phyloP scores from a whole-genome alignment of 2,329 filamentous ascomycete species.

The Zasmidium citrigriseum region DNA sequence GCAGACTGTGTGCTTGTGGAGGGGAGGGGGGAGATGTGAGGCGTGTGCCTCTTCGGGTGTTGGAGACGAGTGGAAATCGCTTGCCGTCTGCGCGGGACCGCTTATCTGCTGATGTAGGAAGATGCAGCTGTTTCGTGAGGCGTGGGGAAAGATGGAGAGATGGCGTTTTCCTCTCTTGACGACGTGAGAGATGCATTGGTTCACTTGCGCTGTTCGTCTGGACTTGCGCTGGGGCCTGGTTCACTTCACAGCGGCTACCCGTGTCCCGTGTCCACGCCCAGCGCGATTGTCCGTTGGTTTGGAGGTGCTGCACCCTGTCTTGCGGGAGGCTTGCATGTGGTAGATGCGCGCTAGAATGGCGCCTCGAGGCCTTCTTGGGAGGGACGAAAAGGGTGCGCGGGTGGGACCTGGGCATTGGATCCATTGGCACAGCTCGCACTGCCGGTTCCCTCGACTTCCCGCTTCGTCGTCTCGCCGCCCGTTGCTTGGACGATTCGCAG shows the following conservation, averaged over 20 bases:
- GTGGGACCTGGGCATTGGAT: neutral
- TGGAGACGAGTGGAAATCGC: neutral
- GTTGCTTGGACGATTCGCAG: neutral
- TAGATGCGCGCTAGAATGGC: neutral
- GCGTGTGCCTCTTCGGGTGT: neutral
- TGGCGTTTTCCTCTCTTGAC: no score
- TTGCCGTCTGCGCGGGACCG: neutral
- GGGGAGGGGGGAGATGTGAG: neutral
- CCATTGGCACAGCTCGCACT: neutral
- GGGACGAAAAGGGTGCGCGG: no score
- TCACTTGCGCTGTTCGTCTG: neutral
- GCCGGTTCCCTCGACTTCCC: neutral
- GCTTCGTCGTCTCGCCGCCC: neutral
- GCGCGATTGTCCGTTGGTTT: neutral
- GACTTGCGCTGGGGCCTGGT: neutral
- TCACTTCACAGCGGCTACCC: neutral
- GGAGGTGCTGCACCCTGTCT: neutral
- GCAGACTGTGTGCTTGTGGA: neutral
- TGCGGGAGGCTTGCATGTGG: neutral
- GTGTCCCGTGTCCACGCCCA: neutral
- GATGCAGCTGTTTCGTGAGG: neutral
- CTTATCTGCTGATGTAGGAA: no score
- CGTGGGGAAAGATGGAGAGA: neutral
- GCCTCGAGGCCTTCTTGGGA: neutral
- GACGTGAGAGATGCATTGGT: neutral